phyloP scores from a whole-genome alignment of 768 basidiomycete genomes.

The Hericium erinaceus region DNA sequence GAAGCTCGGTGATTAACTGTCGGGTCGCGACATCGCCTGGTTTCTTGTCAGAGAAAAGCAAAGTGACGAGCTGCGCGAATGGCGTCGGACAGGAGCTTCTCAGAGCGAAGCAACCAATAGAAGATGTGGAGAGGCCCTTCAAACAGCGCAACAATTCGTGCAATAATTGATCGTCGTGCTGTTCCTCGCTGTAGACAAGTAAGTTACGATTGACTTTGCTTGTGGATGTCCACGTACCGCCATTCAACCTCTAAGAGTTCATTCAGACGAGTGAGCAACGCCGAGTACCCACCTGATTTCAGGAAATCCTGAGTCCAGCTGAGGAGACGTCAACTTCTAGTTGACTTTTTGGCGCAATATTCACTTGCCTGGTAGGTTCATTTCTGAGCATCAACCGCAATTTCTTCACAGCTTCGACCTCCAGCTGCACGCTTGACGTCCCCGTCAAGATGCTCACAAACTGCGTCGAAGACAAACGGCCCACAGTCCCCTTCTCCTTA shows the following conservation, averaged over 20 bases:
- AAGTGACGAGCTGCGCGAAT: conserved; percentile 70
- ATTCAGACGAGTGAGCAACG: conserved; percentile 73
- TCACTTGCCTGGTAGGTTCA: conserved; percentile 70
- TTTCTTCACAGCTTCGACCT: conserved; percentile 84
- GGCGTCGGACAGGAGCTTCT: conserved; percentile 86
- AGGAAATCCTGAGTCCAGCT: conserved; percentile 92
- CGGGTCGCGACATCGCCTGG: conserved; percentile 89
- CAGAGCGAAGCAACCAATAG: conserved; percentile 83
- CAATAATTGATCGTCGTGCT: conserved; percentile 92
- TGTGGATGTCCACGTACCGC: conserved; percentile 47
- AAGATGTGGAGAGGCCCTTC: conserved; percentile 86
- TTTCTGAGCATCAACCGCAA: conserved; percentile 80
- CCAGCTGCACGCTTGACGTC: conserved; percentile 65
- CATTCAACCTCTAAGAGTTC: conserved; percentile 95
- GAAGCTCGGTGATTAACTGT: conserved; percentile 83
- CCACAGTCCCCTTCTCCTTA: conserved; percentile 47
- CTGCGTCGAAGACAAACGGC: conserved; percentile 51
- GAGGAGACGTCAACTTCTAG: conserved; percentile 2
- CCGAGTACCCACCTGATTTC: conserved; percentile 74
- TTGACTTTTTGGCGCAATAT: not conserved
- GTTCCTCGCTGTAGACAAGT: conserved; percentile 68
- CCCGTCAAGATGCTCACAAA: conserved; percentile 60
- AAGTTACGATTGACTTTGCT: no score
- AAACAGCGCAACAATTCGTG: conserved; percentile 90
- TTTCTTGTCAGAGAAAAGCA: conserved; percentile 96